Evolutionary conservation across 192 early-diverging fungal species (phyloP), one percentile per base, ranked within the genome.

Genomic region (Gonapodya prolifera): DNA sequence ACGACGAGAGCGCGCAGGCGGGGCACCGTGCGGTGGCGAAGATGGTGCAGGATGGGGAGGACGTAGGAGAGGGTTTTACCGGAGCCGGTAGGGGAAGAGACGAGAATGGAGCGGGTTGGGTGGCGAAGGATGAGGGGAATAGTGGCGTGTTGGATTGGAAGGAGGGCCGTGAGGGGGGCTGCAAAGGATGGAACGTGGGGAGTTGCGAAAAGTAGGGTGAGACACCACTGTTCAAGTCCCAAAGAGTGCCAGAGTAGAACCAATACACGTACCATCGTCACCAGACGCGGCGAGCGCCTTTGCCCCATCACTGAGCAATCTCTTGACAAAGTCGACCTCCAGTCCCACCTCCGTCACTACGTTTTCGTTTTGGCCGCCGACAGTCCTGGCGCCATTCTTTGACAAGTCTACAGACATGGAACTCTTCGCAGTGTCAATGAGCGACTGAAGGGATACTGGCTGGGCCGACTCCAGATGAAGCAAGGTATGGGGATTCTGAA

Each of bases 41-140:
- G 82, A 70, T 91, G 88, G 81, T 94, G 94, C 31, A 98, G 87
- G 76, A 99, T 94, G 0, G 97, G 97, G 23, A 99, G 79, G 1
- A 95, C 95, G 86, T 95, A 99, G 0, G 96, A 95, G 35, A 99
- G 83, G 0, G 97, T 99, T 81, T 99, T 99, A 30, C 97, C 97
- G 71, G 91, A 93, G 34, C 97, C 97, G 0, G 97, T 99, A 0
- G 96, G 92, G 28, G 95, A 93, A 2, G 95, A 96, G 18, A 99
- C 95, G 79, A 95, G 96, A 30, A 99, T 79, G 80, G 97, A 96
- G 29, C 94, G 92, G 2, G 93, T 89, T 31, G 88, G 89, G 31
- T 89, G 91, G n/a, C 8, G 90, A 87, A 45, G 90, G 86, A 76
- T 89, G 87, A 33, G 89, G 85, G 34, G 91, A 82, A 30, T 86